Evolutionary conservation across 1,284 basidiomycete genomes (phyloP), one percentile per base, ranked within the genome.

Genomic region (Microbotryum intermedium): DNA sequence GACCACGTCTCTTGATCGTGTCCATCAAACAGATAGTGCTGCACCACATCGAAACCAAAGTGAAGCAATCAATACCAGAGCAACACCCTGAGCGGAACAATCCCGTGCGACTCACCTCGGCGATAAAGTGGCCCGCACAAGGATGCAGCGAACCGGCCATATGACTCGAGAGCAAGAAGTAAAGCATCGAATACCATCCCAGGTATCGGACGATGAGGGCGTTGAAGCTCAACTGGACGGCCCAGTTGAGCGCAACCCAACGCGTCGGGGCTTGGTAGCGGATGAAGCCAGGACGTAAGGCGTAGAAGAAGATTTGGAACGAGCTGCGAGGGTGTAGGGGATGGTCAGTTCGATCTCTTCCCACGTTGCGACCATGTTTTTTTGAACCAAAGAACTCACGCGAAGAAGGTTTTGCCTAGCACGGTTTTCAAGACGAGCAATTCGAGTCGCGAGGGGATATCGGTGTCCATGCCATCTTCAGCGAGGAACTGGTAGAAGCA

Each of bases 301-400:
- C 95, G 74, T 98, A 98, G 79, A 98, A 98, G 60, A 98, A 78
- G 68, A 98, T 92, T 77, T 98, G 95, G 78, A 97, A 98, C 1
- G 91, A 94, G 58, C 90, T 92, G 70, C n/a, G 34, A 55, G 21
- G 25, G 4, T 11, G 23, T 1, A 11, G 13, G 25, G 16, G 30
- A 30, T 46, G 53, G 46, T 16, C 25, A 29, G 29, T 39, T 11
- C 34, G 34, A 39, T 1, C 10, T 39, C 34, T 39, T n/a, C n/a
- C n/a, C n/a, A n/a, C n/a, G n/a, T n/a, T n/a, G n/a, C n/a, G n/a
- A n/a, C n/a, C n/a, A n/a, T n/a, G n/a, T n/a, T n/a, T n/a, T n/a
- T n/a, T n/a, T n/a, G n/a, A n/a, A n/a, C n/a, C 39, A 34, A 57
- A 6, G 21, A 47, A 80, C 86, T 65, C 72, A 90, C 88, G 90